A percentile compares a stretch with the other conserved stretches of the same genome.
These are phyloP conservation scores for Zymoseptoria pseudotritici DNA, from an alignment of 2,329 filamentous ascomycete genomes.

Conservation along the genomic window DNA sequence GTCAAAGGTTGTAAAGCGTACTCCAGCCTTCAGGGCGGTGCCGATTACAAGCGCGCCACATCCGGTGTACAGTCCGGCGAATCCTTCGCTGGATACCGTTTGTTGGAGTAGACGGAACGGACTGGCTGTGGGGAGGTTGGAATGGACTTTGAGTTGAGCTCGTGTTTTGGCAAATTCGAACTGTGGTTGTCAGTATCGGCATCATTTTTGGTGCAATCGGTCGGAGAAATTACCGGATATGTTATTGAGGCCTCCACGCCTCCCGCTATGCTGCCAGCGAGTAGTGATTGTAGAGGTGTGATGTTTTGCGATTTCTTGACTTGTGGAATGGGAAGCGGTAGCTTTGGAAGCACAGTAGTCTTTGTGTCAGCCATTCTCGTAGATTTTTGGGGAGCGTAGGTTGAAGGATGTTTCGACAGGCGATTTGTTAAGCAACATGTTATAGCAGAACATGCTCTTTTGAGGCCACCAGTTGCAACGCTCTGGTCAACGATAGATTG, in stretches of 20 bases:
- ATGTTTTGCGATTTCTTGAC: constrained; percentile 1
- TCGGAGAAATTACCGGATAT: constrained; percentile 16
- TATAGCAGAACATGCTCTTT: not conserved
- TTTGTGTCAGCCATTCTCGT: not conserved
- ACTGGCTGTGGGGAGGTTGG: not conserved
- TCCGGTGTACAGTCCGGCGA: constrained; percentile 28
- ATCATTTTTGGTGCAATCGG: too few relatives aligned
- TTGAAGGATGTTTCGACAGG: not conserved
- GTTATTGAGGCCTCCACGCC: constrained; percentile 48
- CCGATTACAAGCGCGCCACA: constrained; percentile 25
- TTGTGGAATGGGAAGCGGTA: not conserved
- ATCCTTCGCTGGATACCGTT: constrained; percentile 19
- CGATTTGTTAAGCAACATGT: not conserved
- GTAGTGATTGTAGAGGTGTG: constrained; percentile 36
- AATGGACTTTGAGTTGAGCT: constrained; percentile 21
- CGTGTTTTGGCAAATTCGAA: constrained; percentile 31
- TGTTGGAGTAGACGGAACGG: constrained; percentile 21
- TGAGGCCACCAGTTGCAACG: not conserved
- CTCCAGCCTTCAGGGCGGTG: constrained; percentile 28
- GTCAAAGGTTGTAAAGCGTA: constrained; percentile 29
- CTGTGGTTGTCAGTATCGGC: not conserved
- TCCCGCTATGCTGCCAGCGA: constrained; percentile 47
- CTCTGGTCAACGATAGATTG: not conserved
- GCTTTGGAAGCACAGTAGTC: not conserved
- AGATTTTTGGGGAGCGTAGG: not conserved